Evolutionary conservation across 2,329 filamentous ascomycete species (phyloP).

Genomic region (Botrytis cinerea): DNA sequence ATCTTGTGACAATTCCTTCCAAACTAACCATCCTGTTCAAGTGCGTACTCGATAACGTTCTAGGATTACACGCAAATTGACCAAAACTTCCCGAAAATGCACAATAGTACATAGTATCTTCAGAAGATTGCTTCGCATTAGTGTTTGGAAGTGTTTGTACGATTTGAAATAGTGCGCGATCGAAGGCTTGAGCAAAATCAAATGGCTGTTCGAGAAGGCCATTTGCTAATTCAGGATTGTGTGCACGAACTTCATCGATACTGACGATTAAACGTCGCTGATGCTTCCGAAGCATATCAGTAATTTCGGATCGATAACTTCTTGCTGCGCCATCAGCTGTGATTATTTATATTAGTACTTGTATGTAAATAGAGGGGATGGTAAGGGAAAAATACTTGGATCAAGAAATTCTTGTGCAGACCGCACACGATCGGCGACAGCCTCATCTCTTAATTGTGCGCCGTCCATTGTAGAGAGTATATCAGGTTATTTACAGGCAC

Average conservation of each 20-base stretch:
- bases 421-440: conserved; percentile 78
- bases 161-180: conserved; percentile 85
- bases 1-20: conserved; percentile 96
- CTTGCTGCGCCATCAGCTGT: conserved; percentile 40
- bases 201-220: conserved; percentile 83
- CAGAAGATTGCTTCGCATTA: conserved; percentile 71
- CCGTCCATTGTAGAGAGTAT: conserved; percentile 57
- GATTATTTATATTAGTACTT: conserved; percentile 28
- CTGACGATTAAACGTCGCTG: conserved; percentile 68
- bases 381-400: conserved; percentile 64
- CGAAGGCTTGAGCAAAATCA: conserved; percentile 85
- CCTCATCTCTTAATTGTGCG: conserved; percentile 79
- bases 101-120: conserved; percentile 89
- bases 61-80: conserved; percentile 89
- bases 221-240: conserved; percentile 78
- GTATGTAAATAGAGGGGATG: conserved; percentile 26
- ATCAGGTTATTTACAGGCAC: background rate
- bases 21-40: conserved; percentile 97
- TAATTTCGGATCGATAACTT: conserved; percentile 89
- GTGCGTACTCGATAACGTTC: conserved; percentile 84
- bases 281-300: conserved; percentile 71
- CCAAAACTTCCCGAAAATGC: conserved; percentile 97
- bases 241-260: conserved; percentile 87
- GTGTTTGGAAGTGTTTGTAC: conserved; percentile 77
- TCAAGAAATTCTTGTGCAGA: conserved; percentile 92